phyloP scores from a whole-genome alignment of 2,329 filamentous ascomycete genomes.

The Diaporthe sp. region DNA sequence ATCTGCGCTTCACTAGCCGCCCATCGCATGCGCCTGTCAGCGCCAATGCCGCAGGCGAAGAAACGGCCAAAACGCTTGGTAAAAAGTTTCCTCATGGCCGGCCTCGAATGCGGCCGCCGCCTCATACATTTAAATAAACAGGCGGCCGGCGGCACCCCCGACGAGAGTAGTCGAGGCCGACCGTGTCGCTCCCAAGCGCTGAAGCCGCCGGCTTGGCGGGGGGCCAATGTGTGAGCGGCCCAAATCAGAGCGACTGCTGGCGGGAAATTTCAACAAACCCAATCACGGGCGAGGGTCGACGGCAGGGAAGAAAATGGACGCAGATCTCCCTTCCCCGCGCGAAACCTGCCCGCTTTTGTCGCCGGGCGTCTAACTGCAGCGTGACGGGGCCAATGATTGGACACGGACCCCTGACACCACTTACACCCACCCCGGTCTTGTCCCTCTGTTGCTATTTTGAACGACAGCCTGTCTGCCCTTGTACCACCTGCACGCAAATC shows the following conservation, averaged over 20 bases:
- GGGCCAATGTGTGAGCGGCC: neutral
- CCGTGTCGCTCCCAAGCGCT: slow-evolving; percentile 8
- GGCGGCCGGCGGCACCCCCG: slow-evolving; percentile 8
- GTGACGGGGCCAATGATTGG: slow-evolving; percentile 50
- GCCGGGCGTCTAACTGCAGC: slow-evolving; percentile 50
- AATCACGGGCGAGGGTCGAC: slow-evolving; percentile 21
- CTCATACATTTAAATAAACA: neutral
- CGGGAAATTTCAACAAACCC: slow-evolving; percentile 14
- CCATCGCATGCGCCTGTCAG: neutral
- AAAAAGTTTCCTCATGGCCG: neutral
- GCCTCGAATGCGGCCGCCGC: slow-evolving; percentile 23
- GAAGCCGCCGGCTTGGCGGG: slow-evolving; percentile 22
- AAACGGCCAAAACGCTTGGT: neutral
- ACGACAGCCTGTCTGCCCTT: neutral
- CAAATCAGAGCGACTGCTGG: neutral
- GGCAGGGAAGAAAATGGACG: neutral
- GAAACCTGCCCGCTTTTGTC: slow-evolving; percentile 25
- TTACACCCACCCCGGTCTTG: slow-evolving; percentile 15
- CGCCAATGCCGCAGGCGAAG: neutral
- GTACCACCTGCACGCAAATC: neutral
- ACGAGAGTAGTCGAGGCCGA: neutral
- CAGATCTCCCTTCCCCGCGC: slow-evolving; percentile 26
- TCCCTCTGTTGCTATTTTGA: slow-evolving; percentile 30
- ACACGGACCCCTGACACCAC: slow-evolving; percentile 25
- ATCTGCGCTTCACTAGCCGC: slow-evolving; percentile 23